These are phyloP conservation scores for Pyrenophora teres DNA, from an alignment of 2,329 filamentous ascomycete genomes.

Conservation along the genomic window DNA sequence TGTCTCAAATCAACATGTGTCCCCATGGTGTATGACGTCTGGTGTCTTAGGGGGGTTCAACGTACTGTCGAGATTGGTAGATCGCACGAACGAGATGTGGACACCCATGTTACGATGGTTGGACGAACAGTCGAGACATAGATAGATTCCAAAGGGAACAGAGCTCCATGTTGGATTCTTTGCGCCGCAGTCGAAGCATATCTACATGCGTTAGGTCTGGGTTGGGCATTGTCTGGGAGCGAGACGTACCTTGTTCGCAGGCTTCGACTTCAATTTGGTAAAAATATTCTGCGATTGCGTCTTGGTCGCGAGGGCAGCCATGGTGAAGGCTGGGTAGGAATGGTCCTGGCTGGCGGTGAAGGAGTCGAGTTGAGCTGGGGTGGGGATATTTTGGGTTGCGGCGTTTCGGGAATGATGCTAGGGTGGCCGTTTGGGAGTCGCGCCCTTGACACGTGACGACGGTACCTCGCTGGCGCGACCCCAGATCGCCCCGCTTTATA, in stretches of 20 bases:
- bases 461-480: not conserved
- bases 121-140: constrained; percentile 96
- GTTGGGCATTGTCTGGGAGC: constrained; percentile 21
- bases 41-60: constrained; percentile 7
- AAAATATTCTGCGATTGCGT: constrained; percentile 96
- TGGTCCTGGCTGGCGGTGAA: constrained; percentile 26
- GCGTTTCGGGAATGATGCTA: constrained; percentile 27
- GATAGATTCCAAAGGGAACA: constrained; percentile 94
- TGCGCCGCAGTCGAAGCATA: constrained; percentile 97
- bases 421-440: constrained; percentile 20
- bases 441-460: constrained; percentile 20
- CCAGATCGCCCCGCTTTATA: not conserved
- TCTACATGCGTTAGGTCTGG: constrained; percentile 56
- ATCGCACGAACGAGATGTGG: constrained; percentile 98
- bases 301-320: constrained; percentile 78
- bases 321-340: constrained; percentile 40
- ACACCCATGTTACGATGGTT: constrained; percentile 98
- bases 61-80: constrained; percentile 97
- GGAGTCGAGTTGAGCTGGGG: constrained; percentile 30
- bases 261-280: constrained; percentile 93
- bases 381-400: constrained; percentile 37
- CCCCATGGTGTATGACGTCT: constrained; percentile 54
- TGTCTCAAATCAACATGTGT: constrained; percentile 39
- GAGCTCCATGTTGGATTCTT: constrained; percentile 99
- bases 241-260: constrained; percentile 81